phyloP scores from a whole-genome alignment of 2,329 filamentous ascomycete genomes.

The Fusarium guadeloupense region DNA sequence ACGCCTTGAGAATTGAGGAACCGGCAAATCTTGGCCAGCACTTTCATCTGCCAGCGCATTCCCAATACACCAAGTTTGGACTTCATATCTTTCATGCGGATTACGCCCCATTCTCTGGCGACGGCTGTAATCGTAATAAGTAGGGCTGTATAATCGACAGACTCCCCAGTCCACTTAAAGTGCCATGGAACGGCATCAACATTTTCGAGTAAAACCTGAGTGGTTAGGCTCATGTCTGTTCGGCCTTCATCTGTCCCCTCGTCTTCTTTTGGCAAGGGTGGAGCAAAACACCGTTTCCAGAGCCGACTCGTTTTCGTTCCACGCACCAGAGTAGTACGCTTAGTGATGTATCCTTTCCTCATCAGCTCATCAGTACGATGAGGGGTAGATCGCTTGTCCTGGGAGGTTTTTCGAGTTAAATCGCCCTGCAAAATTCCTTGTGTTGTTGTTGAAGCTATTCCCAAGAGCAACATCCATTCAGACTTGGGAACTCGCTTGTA shows the following conservation, averaged over 20 bases:
- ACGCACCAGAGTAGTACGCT: conserved; percentile 66
- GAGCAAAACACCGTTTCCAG: conserved; percentile 67
- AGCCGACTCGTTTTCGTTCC: conserved; percentile 71
- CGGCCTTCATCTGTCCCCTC: conserved; percentile 39
- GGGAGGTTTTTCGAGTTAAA: conserved; percentile 64
- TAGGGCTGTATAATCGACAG: conserved; percentile 67
- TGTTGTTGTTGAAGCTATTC: conserved; percentile 63
- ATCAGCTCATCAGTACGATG: conserved; percentile 68
- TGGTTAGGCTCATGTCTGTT: conserved; percentile 52
- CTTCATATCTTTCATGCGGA: conserved; percentile 67
- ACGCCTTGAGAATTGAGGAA: conserved; percentile 66
- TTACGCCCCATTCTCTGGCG: conserved; percentile 65
- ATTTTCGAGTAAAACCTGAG: conserved; percentile 53
- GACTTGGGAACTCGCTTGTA: conserved; percentile 66
- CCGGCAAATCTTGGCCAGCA: conserved; percentile 65
- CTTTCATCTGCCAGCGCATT: conserved; percentile 68
- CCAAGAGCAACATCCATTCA: conserved; percentile 67
- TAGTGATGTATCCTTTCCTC: conserved; percentile 69
- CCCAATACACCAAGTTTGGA: conserved; percentile 65
- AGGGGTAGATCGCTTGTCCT: conserved; percentile 71
- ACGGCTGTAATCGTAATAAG: conserved; percentile 67
- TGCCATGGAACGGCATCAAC: conserved; percentile 66
- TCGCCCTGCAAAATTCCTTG: conserved; percentile 70
- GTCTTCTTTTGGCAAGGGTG: conserved; percentile 51
- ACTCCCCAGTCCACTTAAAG: conserved; percentile 64